A percentile compares a stretch with the other conserved stretches of the same genome.
Conservation (phyloP, 345 rosid species). For the Moringa oleifera region DNA sequence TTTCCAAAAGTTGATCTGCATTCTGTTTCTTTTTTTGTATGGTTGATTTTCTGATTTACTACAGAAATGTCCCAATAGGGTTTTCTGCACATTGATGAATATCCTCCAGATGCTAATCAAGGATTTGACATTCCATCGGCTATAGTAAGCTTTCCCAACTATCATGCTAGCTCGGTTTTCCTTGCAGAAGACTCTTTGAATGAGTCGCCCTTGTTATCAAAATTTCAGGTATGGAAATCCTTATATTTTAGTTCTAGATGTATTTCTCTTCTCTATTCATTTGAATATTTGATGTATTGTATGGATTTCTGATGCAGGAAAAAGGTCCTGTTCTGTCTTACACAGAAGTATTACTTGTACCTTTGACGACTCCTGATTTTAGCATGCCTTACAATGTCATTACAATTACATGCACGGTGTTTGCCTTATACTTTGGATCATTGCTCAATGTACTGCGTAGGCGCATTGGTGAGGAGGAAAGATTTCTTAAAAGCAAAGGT, state of each 20-base stretch:
- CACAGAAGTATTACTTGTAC: conserved; percentile 89
- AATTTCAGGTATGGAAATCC: conserved; percentile 49
- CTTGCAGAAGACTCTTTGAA: conserved; percentile 24
- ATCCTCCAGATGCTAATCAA: conserved; percentile 98
- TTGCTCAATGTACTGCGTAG: conserved; percentile 75
- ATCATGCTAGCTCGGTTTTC: conserved; percentile 44
- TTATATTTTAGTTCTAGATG: not conserved
- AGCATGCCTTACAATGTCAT: conserved; percentile 99
- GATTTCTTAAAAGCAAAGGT: conserved; percentile 67
- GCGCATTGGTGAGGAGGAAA: conserved; percentile 77
- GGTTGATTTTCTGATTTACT: conserved; percentile 22
- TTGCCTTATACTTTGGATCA: conserved; percentile 86
- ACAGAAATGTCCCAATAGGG: conserved; percentile 42
- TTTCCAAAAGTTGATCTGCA: conserved; percentile 4
- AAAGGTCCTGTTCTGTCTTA: conserved; percentile 55
- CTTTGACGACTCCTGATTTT: conserved; percentile 94
- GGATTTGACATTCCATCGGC: conserved; percentile 99
- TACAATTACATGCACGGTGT: conserved; percentile 88
- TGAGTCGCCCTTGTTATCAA: conserved; percentile 48
- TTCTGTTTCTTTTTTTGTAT: not conserved
- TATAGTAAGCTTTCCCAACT: conserved; percentile 62
- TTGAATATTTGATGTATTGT: conserved; percentile 5
- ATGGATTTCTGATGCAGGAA: conserved; percentile 48
- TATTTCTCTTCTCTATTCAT: not conserved
- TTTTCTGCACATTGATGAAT: conserved; percentile 87